Base-by-base conservation (phyloP, 371 early-diverging fungal species). In the Mucor sp. region DNA sequence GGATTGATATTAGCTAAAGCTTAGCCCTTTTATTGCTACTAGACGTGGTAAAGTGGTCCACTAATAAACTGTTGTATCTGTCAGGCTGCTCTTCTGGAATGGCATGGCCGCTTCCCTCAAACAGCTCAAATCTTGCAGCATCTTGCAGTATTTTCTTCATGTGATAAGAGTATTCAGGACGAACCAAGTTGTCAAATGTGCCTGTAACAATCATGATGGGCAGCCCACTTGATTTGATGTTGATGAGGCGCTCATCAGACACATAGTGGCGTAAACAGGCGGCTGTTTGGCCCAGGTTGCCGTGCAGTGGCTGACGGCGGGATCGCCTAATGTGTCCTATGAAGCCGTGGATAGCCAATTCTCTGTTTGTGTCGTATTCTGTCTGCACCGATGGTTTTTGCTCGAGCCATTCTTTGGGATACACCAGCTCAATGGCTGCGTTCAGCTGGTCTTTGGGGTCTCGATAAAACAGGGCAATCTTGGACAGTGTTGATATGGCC, bases 51-150 rank as follows among this genome's bases (percentile, higher is more conserved):
- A 74, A 74, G 55, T 74, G 71, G n/a, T 65, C 71, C 43, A 67
- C 53, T 50, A 74, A 62, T 33, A 72, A 65, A n/a, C 57, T 44
- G 50, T 83, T 83, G 50, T 83, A 83, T 27, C 74, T 63, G 0
- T 72, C 73, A 1, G 74, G 68, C 35, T 77, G 77, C 59, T 83
- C 79, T 37, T 75, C 79, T 0, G 77, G 78, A 37, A 83, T 75
- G 35, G 69, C 79, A 70, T 83, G 83, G 11, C 83, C 83, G 11
- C 83, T 81, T 33, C 79, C 79, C 39, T 79, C 66, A 60, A 83
- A 83, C 12, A 80, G 43, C 39, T 75, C 76, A 44, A 77, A 68
- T 2, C 72, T 61, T 32, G 74, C 71, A 3, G 33, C 56, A 12
- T 81, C 61, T 14, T 41, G 43, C 25, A 80, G 37, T 0, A 72